phyloP scores from a whole-genome alignment of 306 rosid species.

The Casuarina glauca region DNA sequence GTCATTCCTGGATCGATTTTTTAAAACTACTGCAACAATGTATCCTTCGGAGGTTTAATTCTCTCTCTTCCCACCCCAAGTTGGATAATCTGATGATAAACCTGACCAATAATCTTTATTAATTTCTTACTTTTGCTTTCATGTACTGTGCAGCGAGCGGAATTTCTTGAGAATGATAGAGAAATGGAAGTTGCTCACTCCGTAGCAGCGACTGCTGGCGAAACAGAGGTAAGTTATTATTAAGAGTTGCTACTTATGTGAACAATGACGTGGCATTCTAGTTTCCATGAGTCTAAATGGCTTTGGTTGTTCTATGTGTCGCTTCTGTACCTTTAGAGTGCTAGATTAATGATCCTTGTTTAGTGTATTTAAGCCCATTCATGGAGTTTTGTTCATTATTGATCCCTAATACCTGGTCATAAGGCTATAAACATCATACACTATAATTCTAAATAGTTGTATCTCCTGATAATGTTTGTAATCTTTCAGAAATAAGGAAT shows the following conservation, averaged over 20 bases:
- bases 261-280: slow-evolving; percentile 6
- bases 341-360: neutral
- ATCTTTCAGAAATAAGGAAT: neutral
- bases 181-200: slow-evolving; percentile 96
- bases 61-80: neutral
- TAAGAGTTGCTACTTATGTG: neutral
- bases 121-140: slow-evolving; percentile 12
- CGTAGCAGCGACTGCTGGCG: slow-evolving; percentile 89
- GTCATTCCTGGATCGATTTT: slow-evolving; percentile 81
- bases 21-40: slow-evolving; percentile 74
- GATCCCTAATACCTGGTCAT: neutral
- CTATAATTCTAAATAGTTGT: neutral
- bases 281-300: neutral
- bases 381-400: neutral
- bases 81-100: neutral
- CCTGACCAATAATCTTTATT: neutral
- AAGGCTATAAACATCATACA: neutral
- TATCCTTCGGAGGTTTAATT: slow-evolving; percentile 72
- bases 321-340: neutral
- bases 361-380: neutral
- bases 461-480: neutral
- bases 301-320: neutral
- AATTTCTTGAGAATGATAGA: slow-evolving; percentile 73
- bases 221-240: slow-evolving; percentile 62
- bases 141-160: slow-evolving; percentile 62